Conservation (phyloP, 345 rosid species). For the Clausena lansium region DNA sequence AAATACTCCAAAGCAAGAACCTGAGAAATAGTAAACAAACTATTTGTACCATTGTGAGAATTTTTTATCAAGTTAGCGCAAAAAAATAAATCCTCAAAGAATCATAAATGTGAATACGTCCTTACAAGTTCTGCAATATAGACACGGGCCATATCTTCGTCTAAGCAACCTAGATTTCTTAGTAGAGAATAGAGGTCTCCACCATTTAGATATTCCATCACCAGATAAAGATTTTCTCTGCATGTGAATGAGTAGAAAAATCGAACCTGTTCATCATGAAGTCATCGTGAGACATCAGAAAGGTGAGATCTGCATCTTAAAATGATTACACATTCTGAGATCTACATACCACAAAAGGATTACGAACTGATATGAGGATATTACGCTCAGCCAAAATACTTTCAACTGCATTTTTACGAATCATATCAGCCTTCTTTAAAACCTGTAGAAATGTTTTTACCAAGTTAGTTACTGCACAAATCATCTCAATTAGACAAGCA, state of each 20-base stretch:
- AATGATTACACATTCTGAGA: background rate
- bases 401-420: constrained; percentile 96
- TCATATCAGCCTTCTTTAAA: constrained; percentile 93
- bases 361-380: constrained; percentile 88
- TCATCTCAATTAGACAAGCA: background rate
- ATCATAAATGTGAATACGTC: constrained; percentile 16
- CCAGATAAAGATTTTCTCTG: constrained; percentile 94
- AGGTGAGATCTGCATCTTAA: constrained; percentile 17
- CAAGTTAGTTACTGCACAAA: constrained; percentile 1
- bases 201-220: constrained; percentile 97
- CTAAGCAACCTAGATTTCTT: constrained; percentile 89
- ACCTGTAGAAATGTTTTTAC: constrained; percentile 48
- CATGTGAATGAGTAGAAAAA: constrained; percentile 98
- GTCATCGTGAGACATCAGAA: constrained; percentile 24
- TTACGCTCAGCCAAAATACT: constrained; percentile 93
- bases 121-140: constrained; percentile 98
- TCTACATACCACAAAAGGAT: constrained; percentile 92
- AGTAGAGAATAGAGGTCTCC: constrained; percentile 94
- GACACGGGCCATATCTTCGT: constrained; percentile 87
- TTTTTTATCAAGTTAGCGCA: constrained; percentile 13
- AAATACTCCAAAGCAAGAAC: constrained; percentile 97
- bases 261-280: constrained; percentile 72
- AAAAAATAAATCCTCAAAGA: background rate
- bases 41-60: constrained; percentile 35
- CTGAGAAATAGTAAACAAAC: constrained; percentile 50